phyloP scores from a whole-genome alignment of 768 basidiomycete genomes.

The Dentipellis sp. region DNA sequence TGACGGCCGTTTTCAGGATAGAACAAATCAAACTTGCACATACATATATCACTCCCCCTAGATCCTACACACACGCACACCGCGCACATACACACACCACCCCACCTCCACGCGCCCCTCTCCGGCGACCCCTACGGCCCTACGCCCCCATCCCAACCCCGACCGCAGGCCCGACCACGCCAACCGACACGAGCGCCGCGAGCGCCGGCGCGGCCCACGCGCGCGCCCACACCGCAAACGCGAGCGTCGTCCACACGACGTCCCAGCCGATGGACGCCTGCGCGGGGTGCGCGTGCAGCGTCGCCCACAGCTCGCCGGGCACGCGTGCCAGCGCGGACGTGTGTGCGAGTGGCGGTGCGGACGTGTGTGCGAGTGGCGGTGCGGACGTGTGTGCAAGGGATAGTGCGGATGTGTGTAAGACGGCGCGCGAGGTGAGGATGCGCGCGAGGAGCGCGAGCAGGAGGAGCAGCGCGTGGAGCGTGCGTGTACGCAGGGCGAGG shows the following conservation, averaged over 20 bases:
- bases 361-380: slow-evolving; percentile 6
- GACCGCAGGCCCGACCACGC: background rate
- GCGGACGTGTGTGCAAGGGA: slow-evolving; percentile 12
- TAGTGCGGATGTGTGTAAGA: slow-evolving; percentile 17
- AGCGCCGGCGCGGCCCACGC: background rate
- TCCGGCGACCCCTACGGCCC: too few relatives aligned
- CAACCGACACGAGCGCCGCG: background rate
- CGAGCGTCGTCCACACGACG: slow-evolving; percentile 44
- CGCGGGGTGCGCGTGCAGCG: slow-evolving; percentile 45
- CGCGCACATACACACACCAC: too few relatives aligned
- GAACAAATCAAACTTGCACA: too few relatives aligned
- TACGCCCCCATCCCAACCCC: too few relatives aligned
- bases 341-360: slow-evolving; percentile 12
- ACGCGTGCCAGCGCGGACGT: slow-evolving; percentile 14
- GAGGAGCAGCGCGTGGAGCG: slow-evolving; percentile 30
- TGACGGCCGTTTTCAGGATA: too few relatives aligned
- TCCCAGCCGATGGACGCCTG: slow-evolving; percentile 61
- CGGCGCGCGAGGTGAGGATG: slow-evolving; percentile 21
- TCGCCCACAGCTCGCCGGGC: slow-evolving; percentile 23
- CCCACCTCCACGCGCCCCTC: too few relatives aligned
- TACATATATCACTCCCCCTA: too few relatives aligned
- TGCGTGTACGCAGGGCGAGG: slow-evolving; percentile 19
- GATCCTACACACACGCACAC: too few relatives aligned
- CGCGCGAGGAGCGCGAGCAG: slow-evolving; percentile 26
- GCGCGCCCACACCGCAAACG: slow-evolving; percentile 29